Conservation (phyloP, 1,284 basidiomycete species). For the Moesziomyces globuligerus region DNA sequence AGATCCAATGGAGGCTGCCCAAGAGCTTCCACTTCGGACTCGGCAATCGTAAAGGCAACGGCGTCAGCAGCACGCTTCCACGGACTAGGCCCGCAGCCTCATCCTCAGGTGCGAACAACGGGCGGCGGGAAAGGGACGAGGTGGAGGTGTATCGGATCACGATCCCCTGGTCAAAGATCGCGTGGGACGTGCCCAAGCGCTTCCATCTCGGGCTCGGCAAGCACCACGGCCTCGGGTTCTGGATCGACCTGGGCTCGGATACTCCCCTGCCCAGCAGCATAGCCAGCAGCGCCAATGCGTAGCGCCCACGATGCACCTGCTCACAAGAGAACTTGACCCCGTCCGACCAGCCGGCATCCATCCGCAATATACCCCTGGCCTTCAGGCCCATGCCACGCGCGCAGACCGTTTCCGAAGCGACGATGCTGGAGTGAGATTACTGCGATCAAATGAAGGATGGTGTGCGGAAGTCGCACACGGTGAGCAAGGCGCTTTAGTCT, state of each 20-base stretch:
- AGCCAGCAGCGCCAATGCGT: too few relatives aligned
- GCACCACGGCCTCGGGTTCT: constrained; percentile 35
- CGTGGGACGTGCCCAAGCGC: constrained; percentile 29
- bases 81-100: too few relatives aligned
- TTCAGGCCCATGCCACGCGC: background rate
- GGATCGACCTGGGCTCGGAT: constrained; percentile 29
- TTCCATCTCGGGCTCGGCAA: constrained; percentile 37
- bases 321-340: too few relatives aligned
- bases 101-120: too few relatives aligned
- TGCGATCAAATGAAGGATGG: background rate
- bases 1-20: constrained; percentile 21
- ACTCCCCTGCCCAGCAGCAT: too few relatives aligned
- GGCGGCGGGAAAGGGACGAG: background rate
- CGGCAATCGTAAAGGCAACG: too few relatives aligned
- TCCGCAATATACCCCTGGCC: too few relatives aligned
- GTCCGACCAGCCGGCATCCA: too few relatives aligned
- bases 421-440: background rate
- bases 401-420: background rate
- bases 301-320: too few relatives aligned
- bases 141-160: constrained; percentile 12
- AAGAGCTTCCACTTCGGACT: constrained; percentile 38
- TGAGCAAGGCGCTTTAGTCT: too few relatives aligned
- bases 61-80: too few relatives aligned
- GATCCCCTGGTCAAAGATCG: constrained; percentile 26
- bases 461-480: background rate